These are phyloP conservation scores for Calendula officinalis DNA, from an alignment of 129 eudicot species.

Conservation along the genomic window DNA sequence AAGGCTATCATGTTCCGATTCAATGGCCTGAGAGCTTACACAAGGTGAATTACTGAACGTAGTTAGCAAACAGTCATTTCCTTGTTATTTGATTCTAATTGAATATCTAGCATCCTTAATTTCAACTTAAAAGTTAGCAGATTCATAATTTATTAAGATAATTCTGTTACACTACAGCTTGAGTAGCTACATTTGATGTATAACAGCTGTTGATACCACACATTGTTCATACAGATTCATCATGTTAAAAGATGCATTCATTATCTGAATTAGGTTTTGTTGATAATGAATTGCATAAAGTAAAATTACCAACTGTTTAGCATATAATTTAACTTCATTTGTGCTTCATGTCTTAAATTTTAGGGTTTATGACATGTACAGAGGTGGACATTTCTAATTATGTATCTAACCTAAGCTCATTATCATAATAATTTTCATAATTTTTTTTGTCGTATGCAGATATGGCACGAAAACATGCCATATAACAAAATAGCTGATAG, in stretches of 20 bases:
- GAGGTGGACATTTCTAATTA: not conserved
- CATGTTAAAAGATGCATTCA: constrained; percentile 16
- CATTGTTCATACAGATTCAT: not conserved
- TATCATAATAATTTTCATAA: too few relatives aligned
- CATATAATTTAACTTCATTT: constrained; percentile 2
- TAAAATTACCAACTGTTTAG: not conserved
- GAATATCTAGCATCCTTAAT: not conserved
- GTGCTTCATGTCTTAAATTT: constrained; percentile 1
- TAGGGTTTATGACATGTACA: not conserved
- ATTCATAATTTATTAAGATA: constrained; percentile 2
- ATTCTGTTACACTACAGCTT: not conserved
- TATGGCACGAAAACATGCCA: constrained; percentile 98
- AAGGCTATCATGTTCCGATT: constrained; percentile 77
- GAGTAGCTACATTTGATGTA: constrained; percentile 13
- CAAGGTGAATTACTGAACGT: constrained; percentile 44
- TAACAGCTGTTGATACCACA: not conserved
- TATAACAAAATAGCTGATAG: constrained; percentile 90
- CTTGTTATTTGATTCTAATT: not conserved
- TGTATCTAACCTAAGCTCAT: not conserved
- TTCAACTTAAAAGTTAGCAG: constrained; percentile 17
- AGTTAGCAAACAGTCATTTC: not conserved
- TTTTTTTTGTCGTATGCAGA: constrained; percentile 46
- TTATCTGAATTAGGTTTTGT: not conserved
- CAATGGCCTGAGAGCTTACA: constrained; percentile 95
- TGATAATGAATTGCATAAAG: constrained; percentile 6